Evolutionary conservation across 306 rosid genomes (phyloP), one percentile per base, ranked within the genome.

Genomic region (Nissolia schottii): DNA sequence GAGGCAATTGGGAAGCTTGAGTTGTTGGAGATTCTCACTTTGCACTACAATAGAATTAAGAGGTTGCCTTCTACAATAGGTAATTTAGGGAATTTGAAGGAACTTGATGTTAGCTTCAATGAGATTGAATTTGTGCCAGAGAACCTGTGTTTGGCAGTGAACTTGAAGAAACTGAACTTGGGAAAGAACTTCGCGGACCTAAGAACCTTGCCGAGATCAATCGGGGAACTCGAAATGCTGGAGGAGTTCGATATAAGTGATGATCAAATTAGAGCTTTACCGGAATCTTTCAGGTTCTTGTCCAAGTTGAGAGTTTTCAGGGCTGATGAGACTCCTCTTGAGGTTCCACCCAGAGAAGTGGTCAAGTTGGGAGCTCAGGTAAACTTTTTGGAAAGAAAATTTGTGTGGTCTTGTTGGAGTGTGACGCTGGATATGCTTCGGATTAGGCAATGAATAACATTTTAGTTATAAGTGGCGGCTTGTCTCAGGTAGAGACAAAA

Each of bases 181-280:
- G 92, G 91, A 16, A 91, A 94, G 64, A 94, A 94, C 85, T 94
- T 94, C 15, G 90, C 96, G 0, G 97, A 94, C 70, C 71, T 94
- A 51, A 86, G 87, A 82, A 82, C 89, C 69, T 86, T 94, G 86
- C 97, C 99, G 12, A 78, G 73, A 48, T 83, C 97, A 18, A 84
- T 94, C 6, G 99, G 99, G 41, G 86, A 91, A 35, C 96, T 94
- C 58, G 93, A 89, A 77, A 79, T 78, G 87, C 97, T 94, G 32
- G 97, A 94, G 87, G 99, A 94, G 81, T 82, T 94, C 81, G 95
- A 94, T 69, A 94, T 94, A 64, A 91, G 99, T 78, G 89, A 84
- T 56, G 75, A 91, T 78, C 99, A 94, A 80, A 91, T 94, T 45
- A 85, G 82, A 80, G 45, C 29, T 71, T 53, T 94, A 38, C 99